Evolutionary conservation across 257 asterid genomes (phyloP), one percentile per base, ranked within the genome.

Genomic region (Gardenia jasminoides): DNA sequence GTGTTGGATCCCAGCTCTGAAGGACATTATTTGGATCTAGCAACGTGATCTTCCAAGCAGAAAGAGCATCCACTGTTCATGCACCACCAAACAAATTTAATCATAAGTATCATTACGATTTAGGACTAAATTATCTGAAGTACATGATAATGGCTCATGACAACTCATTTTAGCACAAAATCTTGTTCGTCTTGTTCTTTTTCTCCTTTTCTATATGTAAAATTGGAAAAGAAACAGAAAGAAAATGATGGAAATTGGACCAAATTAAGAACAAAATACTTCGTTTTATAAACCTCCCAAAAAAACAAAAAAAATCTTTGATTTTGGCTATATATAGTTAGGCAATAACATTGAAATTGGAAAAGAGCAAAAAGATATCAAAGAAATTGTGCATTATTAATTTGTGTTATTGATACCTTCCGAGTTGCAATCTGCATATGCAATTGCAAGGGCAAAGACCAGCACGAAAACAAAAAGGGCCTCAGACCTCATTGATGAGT

Each of bases 1-100:
- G 82, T 0, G 89, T 90, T 13, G 92, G 84, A 83, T 90, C 90
- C 93, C 92, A 90, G 79, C 88, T 86, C 81, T 72, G 87, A 10
- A 90, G 94, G 9, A 85, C 91, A 79, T 86, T 88, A 77, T 85
- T 79, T 41, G 92, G 94, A 67, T 90, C 94, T 5, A 0, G 9
- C 75, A 88, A 7, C 0, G 16, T 1, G 5, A 2, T 0, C 78
- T 52, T 90, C 84, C 84, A 85, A 4, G 31, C 70, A 68, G 67
- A 0, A 58, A 90, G 85, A 71, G 54, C 81, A 65, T 90, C 92
- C 59, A 70, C 94, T 90, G 88, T 36, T 36, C 69, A 58, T 67
- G 11, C 4, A 2, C 56, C 19, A 50, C 12, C 16, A 50, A 50
- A 2, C 54, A 12, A 48, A 48, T 13, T 44, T 36, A 5, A 36